Percentiles rank a stretch among this genome's conserved stretches.
phyloP scores from a whole-genome alignment of 2,329 filamentous ascomycete species.

The Ophiostoma pallidulum region DNA sequence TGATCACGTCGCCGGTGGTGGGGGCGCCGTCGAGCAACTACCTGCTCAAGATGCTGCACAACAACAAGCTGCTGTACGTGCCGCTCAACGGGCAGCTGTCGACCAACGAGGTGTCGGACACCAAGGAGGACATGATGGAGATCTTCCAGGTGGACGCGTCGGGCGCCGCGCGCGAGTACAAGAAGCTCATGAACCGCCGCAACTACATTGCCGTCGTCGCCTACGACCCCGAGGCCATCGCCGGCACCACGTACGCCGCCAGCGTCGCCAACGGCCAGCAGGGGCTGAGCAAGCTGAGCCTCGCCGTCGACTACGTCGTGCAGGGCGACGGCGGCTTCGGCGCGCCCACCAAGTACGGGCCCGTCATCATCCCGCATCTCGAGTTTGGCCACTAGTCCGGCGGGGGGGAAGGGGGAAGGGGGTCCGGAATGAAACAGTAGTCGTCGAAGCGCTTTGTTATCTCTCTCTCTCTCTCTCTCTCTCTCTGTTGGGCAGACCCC shows the following conservation, averaged over 20 bases:
- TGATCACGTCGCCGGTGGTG: constrained; percentile 82
- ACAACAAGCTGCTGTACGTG: constrained; percentile 84
- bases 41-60: constrained; percentile 90
- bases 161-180: constrained; percentile 71
- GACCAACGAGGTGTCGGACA: constrained; percentile 69
- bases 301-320: constrained; percentile 94
- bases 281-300: constrained; percentile 59
- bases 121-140: constrained; percentile 99
- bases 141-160: constrained; percentile 93
- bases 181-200: constrained; percentile 83
- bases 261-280: constrained; percentile 22
- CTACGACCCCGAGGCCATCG: constrained; percentile 75
- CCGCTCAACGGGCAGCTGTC: constrained; percentile 76
- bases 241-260: constrained; percentile 25
- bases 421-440: no score
- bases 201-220: constrained; percentile 93
- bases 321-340: constrained; percentile 74
- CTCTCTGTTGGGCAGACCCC: neutral
- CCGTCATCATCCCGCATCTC: constrained; percentile 84
- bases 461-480: neutral
- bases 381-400: constrained; percentile 65
- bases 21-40: constrained; percentile 78
- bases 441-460: no score
- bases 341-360: constrained; percentile 85
- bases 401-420: neutral